These are phyloP conservation scores for Chaetomium strumarium DNA, from an alignment of 2,329 filamentous ascomycete genomes.

Conservation along the genomic window DNA sequence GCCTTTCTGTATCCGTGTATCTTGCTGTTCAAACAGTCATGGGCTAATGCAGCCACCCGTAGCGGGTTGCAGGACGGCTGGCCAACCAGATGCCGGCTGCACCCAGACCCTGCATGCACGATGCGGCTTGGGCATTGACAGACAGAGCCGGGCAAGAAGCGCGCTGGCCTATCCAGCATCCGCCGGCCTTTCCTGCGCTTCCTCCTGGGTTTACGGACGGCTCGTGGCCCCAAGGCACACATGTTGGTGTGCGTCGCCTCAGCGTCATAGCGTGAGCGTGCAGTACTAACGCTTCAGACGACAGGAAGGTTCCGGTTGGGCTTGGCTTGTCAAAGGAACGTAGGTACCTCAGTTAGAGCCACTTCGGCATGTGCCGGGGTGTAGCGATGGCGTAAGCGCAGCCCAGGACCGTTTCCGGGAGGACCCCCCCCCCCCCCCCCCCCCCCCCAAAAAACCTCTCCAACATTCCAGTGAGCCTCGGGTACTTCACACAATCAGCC, in stretches of 20 bases:
- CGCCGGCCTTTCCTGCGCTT: constrained; percentile 1
- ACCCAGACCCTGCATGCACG: constrained; percentile 9
- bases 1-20: constrained; percentile 12
- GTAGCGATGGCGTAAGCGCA: constrained; percentile 1
- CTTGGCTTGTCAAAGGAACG: constrained; percentile 14
- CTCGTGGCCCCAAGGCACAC: neutral
- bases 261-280: constrained; percentile 6
- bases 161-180: neutral
- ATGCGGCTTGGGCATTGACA: constrained; percentile 5
- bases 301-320: constrained; percentile 2
- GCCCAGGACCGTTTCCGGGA: constrained; percentile 23
- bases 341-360: constrained; percentile 4
- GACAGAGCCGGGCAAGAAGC: neutral
- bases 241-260: neutral
- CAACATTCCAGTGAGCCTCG: constrained; percentile 21
- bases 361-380: constrained; percentile 13
- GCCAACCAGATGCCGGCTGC: constrained; percentile 11
- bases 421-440: too few species aligned
- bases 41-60: constrained; percentile 26
- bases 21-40: constrained; percentile 27
- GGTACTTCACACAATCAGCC: constrained; percentile 19
- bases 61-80: constrained; percentile 13
- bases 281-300: neutral
- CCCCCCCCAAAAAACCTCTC: too few species aligned
- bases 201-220: neutral